A percentile compares a stretch with the other conserved stretches of the same genome.
These are phyloP conservation scores for Apiospora aurea DNA, from an alignment of 2,329 filamentous ascomycete species.

Conservation along the genomic window DNA sequence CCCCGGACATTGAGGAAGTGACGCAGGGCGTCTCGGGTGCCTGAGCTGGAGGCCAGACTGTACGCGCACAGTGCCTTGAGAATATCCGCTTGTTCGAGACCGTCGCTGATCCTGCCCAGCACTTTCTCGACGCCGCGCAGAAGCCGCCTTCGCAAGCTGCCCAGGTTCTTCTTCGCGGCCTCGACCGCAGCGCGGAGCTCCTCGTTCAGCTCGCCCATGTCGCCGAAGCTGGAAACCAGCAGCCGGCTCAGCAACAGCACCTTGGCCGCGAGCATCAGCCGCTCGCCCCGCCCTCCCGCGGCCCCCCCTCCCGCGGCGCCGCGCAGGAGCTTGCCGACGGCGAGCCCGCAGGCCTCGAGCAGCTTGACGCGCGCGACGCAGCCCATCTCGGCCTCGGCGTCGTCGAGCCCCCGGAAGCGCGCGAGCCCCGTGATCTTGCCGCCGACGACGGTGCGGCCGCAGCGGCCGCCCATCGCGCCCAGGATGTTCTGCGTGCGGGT, in stretches of 20 bases:
- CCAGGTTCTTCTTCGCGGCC: slow-evolving; percentile 68
- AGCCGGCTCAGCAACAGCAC: slow-evolving; percentile 78
- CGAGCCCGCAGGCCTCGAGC: slow-evolving; percentile 59
- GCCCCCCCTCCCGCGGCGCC: slow-evolving; percentile 35
- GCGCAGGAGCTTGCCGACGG: slow-evolving; percentile 57
- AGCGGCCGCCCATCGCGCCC: slow-evolving; percentile 75
- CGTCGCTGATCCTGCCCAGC: slow-evolving; percentile 66
- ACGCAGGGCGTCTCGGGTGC: slow-evolving; percentile 77
- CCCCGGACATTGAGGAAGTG: slow-evolving; percentile 80
- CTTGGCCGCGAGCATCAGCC: slow-evolving; percentile 69
- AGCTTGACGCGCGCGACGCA: slow-evolving; percentile 54
- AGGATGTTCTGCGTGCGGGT: slow-evolving; percentile 75
- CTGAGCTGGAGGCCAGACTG: slow-evolving; percentile 80
- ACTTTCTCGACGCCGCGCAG: slow-evolving; percentile 73
- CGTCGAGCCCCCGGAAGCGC: slow-evolving; percentile 48
- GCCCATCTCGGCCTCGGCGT: slow-evolving; percentile 36
- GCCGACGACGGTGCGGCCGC: slow-evolving; percentile 75
- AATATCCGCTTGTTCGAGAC: slow-evolving; percentile 58
- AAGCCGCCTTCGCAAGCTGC: slow-evolving; percentile 67
- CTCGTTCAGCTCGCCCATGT: slow-evolving; percentile 46
- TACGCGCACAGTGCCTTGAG: slow-evolving; percentile 82
- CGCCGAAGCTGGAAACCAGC: slow-evolving; percentile 74
- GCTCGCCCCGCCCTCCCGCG: slow-evolving; percentile 51
- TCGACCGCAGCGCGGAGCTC: slow-evolving; percentile 56
- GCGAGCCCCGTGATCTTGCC: slow-evolving; percentile 67